Conservation (phyloP, 345 rosid genomes). For the Salix brachista region DNA sequence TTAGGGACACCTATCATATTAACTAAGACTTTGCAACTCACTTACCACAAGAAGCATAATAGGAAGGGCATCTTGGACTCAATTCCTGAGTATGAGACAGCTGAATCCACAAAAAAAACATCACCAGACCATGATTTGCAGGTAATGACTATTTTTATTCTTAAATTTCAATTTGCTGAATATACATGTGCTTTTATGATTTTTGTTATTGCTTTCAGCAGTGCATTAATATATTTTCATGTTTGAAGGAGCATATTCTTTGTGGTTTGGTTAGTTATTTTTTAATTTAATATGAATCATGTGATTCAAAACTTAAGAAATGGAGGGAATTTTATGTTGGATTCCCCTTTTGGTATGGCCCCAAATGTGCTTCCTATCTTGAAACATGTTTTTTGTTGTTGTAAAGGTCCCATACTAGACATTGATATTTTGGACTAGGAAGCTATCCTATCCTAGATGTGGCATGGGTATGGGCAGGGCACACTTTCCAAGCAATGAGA, state of each 20-base stretch:
- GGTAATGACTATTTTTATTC: conserved; percentile 36
- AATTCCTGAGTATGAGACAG: conserved; percentile 70
- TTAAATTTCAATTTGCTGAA: neutral
- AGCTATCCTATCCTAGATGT: conserved; percentile 30
- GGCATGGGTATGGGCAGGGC: conserved; percentile 34
- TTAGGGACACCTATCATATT: conserved; percentile 74
- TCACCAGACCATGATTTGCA: conserved; percentile 45
- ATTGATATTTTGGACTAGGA: conserved; percentile 17
- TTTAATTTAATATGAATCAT: neutral
- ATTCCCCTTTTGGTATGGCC: neutral
- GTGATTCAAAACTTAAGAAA: conserved; percentile 3
- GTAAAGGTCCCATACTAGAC: conserved; percentile 11
- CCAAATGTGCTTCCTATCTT: conserved; percentile 35
- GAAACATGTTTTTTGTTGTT: conserved; percentile 26
- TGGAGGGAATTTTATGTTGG: neutral
- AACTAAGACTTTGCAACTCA: conserved; percentile 69
- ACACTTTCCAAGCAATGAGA: conserved; percentile 28
- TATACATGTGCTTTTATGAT: neutral
- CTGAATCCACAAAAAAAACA: conserved; percentile 41
- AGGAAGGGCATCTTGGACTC: conserved; percentile 55
- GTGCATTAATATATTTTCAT: conserved; percentile 3
- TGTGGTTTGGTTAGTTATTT: neutral
- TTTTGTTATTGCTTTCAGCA: neutral
- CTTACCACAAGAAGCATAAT: conserved; percentile 60
- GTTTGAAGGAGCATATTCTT: neutral